These are phyloP conservation scores for Amphichorda felina DNA, from an alignment of 2,329 filamentous ascomycete genomes.

Conservation along the genomic window DNA sequence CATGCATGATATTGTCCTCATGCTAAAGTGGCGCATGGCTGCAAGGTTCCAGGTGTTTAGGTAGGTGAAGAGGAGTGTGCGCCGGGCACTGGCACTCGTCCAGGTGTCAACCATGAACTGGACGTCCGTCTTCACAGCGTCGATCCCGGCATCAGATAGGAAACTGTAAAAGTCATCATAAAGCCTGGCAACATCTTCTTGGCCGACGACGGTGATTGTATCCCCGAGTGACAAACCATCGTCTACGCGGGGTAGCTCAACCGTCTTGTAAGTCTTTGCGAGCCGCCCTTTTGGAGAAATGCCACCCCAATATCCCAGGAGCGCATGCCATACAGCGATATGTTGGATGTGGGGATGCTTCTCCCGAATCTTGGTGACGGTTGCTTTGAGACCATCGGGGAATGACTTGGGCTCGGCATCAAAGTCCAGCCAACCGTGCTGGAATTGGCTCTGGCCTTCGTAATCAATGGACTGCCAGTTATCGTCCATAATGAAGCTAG, in stretches of 20 bases:
- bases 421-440: constrained; percentile 65
- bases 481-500: constrained; percentile 88
- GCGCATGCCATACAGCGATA: constrained; percentile 88
- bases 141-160: constrained; percentile 59
- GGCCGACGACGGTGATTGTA: constrained; percentile 60
- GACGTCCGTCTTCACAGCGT: constrained; percentile 85
- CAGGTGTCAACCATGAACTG: constrained; percentile 83
- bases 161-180: constrained; percentile 91
- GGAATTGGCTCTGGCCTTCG: constrained; percentile 36
- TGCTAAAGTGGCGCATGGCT: constrained; percentile 65
- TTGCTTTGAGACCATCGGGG: constrained; percentile 64
- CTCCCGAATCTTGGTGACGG: constrained; percentile 56
- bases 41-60: constrained; percentile 79
- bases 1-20: constrained; percentile 85
- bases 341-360: constrained; percentile 64
- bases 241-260: constrained; percentile 21
- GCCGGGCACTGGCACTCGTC: constrained; percentile 54
- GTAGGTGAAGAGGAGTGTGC: constrained; percentile 60
- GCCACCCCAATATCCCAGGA: constrained; percentile 85
- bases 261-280: constrained; percentile 67
- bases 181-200: constrained; percentile 61
- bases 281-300: constrained; percentile 65
- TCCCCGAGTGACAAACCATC: constrained; percentile 28
- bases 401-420: constrained; percentile 76
- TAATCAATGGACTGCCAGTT: constrained; percentile 78